A percentile compares a stretch with the other conserved stretches of the same genome.
These are phyloP conservation scores for Calcarisporium arbuscula DNA, from an alignment of 2,329 filamentous ascomycete species.

Conservation along the genomic window DNA sequence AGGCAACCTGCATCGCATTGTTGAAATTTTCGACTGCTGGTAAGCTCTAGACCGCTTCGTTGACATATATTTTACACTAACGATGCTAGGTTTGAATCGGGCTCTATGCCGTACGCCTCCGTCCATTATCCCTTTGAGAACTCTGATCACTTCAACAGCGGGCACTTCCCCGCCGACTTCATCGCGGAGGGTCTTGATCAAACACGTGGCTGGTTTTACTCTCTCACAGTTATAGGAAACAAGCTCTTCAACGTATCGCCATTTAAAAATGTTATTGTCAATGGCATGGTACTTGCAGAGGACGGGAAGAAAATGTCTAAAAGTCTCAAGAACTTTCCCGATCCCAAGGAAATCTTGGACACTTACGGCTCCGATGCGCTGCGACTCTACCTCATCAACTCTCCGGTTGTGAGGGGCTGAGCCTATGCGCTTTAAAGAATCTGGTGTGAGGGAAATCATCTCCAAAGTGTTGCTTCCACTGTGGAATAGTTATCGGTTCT, in stretches of 20 bases:
- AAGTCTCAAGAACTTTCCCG: constrained; percentile 21
- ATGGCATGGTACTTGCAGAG: constrained; percentile 20
- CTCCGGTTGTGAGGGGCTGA: constrained; percentile 20
- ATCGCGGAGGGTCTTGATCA: constrained; percentile 21
- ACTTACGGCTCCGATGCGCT: constrained; percentile 19
- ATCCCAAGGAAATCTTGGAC: constrained; percentile 14
- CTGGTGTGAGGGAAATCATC: constrained; percentile 18
- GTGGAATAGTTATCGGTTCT: constrained; percentile 22
- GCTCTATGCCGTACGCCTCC: constrained; percentile 20
- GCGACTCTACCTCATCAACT: constrained; percentile 21
- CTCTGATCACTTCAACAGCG: constrained; percentile 13
- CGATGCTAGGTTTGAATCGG: constrained; percentile 17
- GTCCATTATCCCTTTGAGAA: constrained; percentile 20
- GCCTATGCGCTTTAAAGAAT: constrained; percentile 19
- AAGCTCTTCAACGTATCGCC: constrained; percentile 18
- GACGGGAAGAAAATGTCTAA: constrained; percentile 24
- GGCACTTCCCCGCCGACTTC: constrained; percentile 19
- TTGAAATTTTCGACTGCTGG: constrained; percentile 22
- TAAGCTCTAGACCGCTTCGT: constrained; percentile 8
- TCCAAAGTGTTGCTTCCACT: constrained; percentile 18
- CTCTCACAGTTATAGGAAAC: constrained; percentile 18
- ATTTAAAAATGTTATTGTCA: constrained; percentile 21
- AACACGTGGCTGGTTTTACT: constrained; percentile 23
- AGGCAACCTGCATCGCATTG: constrained; percentile 15
- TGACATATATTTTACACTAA: not conserved